phyloP scores from a whole-genome alignment of 2,329 filamentous ascomycete genomes.

The Trichoderma breve region DNA sequence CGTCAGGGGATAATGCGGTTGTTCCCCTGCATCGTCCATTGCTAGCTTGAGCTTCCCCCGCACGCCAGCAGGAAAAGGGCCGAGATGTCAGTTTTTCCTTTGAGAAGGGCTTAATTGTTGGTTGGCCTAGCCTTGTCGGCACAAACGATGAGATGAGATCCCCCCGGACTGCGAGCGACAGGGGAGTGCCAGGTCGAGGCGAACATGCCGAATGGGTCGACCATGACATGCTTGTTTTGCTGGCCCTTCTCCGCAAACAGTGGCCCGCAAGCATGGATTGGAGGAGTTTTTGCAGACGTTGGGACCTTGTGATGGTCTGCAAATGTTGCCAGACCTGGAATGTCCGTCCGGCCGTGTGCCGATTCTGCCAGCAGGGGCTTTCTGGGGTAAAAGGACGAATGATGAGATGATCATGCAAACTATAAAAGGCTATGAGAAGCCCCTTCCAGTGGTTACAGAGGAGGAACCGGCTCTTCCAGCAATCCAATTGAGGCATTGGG shows the following conservation, averaged over 20 bases:
- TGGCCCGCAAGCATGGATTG: slow-evolving; percentile 13
- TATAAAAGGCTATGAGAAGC: background rate
- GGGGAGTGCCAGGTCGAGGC: background rate
- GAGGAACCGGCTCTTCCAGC: background rate
- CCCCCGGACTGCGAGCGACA: background rate
- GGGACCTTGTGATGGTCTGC: background rate
- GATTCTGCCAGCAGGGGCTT: background rate
- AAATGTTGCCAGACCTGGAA: background rate
- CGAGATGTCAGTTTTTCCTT: background rate
- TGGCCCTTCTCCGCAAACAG: slow-evolving; percentile 5
- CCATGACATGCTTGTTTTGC: slow-evolving; percentile 1
- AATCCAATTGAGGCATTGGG: background rate
- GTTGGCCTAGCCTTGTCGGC: background rate
- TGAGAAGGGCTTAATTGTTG: background rate
- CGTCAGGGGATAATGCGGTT: background rate
- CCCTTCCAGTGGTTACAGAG: background rate
- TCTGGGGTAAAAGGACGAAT: background rate
- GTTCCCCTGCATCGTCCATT: slow-evolving; percentile 8
- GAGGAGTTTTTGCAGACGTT: background rate
- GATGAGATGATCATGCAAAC: background rate
- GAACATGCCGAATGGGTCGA: background rate
- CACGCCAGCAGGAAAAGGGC: slow-evolving; percentile 18
- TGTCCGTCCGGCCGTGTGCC: slow-evolving; percentile 2
- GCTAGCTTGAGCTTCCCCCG: slow-evolving; percentile 7
- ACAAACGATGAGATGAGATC: slow-evolving; percentile 10